Base-by-base conservation (phyloP, 768 basidiomycete species). In the Guyanaporus albipodus region DNA sequence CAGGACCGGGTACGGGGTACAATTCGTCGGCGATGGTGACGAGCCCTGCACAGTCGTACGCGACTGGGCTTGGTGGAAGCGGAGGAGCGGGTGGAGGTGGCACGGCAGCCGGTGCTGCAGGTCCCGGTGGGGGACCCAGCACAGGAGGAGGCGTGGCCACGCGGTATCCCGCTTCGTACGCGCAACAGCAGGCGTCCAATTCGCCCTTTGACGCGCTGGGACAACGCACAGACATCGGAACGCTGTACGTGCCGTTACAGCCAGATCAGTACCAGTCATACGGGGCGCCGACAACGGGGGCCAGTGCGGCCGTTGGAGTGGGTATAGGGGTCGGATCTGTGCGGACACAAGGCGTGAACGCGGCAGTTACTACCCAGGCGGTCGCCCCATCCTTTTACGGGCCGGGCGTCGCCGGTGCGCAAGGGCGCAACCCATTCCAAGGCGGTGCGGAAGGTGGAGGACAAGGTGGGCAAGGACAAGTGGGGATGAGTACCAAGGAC, bases 181-280 rank as follows among this genome's bases (percentile, higher is more conserved):
- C 74, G 10, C 75, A 76, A 54, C 73, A 50, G 44, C 68, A 72
- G 40, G 53, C 65, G 15, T 41, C 66, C 12, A 62, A 67, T 7
- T 67, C 73, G 17, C 63, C 78, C 15, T 85, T 83, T 57, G 83
- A 85, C 37, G 64, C 79, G n/a, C 54, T 83, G 15, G 83, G 82
- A 44, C 72, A 79, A 40, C 75, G 83, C 44, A 67, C 78, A 22
- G 85, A 87, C 40, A 79, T 86, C 29, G 79, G 78, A 33, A 77
- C 77, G 46, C 63, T 91, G 66, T 92, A 82, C 60, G 82, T 82
- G 29, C 88, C 90, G 1, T 77, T 92, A 75, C 90, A 91, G 62
- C 85, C 89, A 27, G 89, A 91, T 21, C 83, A 85, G 54, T 90
- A 79, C 64, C 75, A 76, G 52, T 60, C 76, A 28, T 87, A 87